Evolutionary conservation across 768 basidiomycete species (phyloP).

Genomic region (Russula virescens): DNA sequence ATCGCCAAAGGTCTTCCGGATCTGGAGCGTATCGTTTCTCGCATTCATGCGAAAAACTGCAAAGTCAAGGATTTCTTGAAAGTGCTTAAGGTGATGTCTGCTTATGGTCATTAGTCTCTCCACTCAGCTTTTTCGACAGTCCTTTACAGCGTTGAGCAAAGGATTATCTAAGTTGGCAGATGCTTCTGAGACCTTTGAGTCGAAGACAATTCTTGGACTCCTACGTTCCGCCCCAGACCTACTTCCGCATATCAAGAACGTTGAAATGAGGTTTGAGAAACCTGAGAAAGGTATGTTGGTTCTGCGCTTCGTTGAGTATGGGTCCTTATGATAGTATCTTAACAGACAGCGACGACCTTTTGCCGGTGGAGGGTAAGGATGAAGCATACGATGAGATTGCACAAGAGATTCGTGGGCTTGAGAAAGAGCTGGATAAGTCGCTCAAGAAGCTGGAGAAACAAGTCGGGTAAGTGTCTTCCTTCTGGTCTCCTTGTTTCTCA

Average conservation of each 20-base stretch:
- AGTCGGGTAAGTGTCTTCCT: conserved; percentile 46
- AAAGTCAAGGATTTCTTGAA: conserved; percentile 83
- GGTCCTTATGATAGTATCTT: not conserved
- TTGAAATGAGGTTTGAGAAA: conserved; percentile 64
- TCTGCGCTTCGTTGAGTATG: not conserved
- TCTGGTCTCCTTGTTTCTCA: conserved; percentile 3
- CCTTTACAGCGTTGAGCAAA: conserved; percentile 67
- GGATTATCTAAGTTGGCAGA: conserved; percentile 61
- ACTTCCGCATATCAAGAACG: conserved; percentile 57
- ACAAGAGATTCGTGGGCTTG: conserved; percentile 62
- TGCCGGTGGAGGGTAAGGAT: conserved; percentile 83
- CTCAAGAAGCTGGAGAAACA: conserved; percentile 62
- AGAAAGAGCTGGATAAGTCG: conserved; percentile 62
- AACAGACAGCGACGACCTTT: conserved; percentile 58
- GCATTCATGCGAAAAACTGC: conserved; percentile 90
- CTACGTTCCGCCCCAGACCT: conserved; percentile 81
- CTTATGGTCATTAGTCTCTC: not conserved
- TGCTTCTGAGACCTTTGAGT: conserved; percentile 66
- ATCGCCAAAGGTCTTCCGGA: conserved; percentile 83
- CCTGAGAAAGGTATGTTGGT: conserved; percentile 51
- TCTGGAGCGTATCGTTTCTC: conserved; percentile 88
- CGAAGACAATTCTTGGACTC: conserved; percentile 67
- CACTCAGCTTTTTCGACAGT: conserved; percentile 35
- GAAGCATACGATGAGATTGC: conserved; percentile 75
- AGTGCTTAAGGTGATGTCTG: conserved; percentile 57